Evolutionary conservation across 257 asterid genomes (phyloP).

Genomic region (Prunella vulgaris): DNA sequence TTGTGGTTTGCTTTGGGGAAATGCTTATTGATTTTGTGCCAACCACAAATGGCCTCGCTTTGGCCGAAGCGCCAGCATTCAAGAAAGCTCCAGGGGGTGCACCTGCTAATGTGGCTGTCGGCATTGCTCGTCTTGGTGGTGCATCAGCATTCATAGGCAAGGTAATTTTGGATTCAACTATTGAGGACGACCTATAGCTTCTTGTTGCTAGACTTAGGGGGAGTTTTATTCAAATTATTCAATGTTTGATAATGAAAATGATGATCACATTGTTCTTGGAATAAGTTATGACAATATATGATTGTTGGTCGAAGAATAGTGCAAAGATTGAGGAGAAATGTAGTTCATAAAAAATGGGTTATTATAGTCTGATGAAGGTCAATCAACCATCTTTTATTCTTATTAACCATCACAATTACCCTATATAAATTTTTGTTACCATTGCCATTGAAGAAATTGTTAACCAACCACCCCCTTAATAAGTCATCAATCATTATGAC

Average conservation of each 20-base stretch:
- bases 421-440: neutral
- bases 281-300: neutral
- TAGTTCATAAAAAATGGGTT: no score
- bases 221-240: neutral
- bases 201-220: neutral
- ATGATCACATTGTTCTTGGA: neutral
- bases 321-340: neutral
- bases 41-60: slow-evolving; percentile 72
- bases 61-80: slow-evolving; percentile 94
- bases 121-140: slow-evolving; percentile 97
- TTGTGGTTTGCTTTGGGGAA: slow-evolving; percentile 97
- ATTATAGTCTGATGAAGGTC: no score
- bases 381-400: neutral
- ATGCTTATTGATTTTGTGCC: slow-evolving; percentile 99
- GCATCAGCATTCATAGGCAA: slow-evolving; percentile 95
- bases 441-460: neutral
- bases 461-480: neutral
- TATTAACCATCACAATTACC: neutral
- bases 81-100: slow-evolving; percentile 99
- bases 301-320: neutral
- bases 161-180: slow-evolving; percentile 30
- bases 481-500: neutral
- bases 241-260: neutral
- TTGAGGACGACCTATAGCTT: neutral
- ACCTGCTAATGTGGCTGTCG: slow-evolving; percentile 99